Evolutionary conservation across 2,329 filamentous ascomycete genomes (phyloP).

Genomic region (Alternaria rosae): DNA sequence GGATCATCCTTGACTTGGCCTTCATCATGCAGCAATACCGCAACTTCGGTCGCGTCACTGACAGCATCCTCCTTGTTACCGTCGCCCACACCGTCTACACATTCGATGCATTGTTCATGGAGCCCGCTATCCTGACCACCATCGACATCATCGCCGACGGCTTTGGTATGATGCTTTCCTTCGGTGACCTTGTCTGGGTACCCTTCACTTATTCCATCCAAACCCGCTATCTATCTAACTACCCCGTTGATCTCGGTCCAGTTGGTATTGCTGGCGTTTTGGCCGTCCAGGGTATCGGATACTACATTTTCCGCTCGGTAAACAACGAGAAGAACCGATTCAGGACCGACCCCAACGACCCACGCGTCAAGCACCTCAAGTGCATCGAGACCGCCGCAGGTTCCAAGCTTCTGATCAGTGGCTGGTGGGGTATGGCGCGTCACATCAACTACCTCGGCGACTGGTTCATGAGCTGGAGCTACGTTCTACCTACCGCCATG

Average conservation of each 20-base stretch:
- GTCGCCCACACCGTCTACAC: slow-evolving; percentile 82
- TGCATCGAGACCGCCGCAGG: slow-evolving; percentile 86
- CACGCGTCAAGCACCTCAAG: slow-evolving; percentile 77
- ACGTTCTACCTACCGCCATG: slow-evolving; percentile 83
- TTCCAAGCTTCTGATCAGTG: slow-evolving; percentile 79
- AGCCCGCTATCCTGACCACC: slow-evolving; percentile 86
- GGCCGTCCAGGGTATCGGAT: slow-evolving; percentile 74
- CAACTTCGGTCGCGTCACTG: slow-evolving; percentile 80
- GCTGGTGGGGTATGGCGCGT: slow-evolving; percentile 91
- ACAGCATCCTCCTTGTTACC: slow-evolving; percentile 83
- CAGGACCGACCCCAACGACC: slow-evolving; percentile 84
- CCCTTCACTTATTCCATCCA: slow-evolving; percentile 89
- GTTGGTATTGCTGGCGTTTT: slow-evolving; percentile 70
- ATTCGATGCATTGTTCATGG: slow-evolving; percentile 85
- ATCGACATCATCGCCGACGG: slow-evolving; percentile 95
- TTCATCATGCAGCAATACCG: slow-evolving; percentile 90
- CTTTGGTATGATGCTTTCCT: slow-evolving; percentile 93
- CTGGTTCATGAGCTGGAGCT: slow-evolving; percentile 93
- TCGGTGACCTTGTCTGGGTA: slow-evolving; percentile 92
- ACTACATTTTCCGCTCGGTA: slow-evolving; percentile 89
- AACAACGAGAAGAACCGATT: slow-evolving; percentile 97
- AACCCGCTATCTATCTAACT: slow-evolving; percentile 81
- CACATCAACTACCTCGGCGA: slow-evolving; percentile 98
- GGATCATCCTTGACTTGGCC: slow-evolving; percentile 83
- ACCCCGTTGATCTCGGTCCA: slow-evolving; percentile 80